These are phyloP conservation scores for Sporothrix euskadiensis DNA, from an alignment of 2,329 filamentous ascomycete genomes.

Conservation along the genomic window DNA sequence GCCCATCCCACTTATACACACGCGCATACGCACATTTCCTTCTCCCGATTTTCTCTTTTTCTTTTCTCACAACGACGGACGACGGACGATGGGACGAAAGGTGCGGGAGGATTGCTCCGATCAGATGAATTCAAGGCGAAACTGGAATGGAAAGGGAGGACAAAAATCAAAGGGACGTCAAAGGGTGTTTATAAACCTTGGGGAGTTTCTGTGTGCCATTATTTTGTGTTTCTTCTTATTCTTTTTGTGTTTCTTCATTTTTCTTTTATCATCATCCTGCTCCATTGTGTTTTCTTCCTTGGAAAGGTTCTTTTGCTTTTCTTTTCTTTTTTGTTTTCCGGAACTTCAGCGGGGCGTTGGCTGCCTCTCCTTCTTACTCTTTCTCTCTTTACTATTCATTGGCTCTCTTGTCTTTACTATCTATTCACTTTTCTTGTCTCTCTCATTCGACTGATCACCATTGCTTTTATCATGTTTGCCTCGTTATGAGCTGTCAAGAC, in stretches of 20 bases:
- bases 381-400: neutral
- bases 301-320: conserved; percentile 8
- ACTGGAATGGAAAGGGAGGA: conserved; percentile 1
- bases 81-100: neutral
- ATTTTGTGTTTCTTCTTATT: neutral
- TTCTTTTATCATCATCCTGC: neutral
- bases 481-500: neutral
- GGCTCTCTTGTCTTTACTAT: neutral
- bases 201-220: neutral
- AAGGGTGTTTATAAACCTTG: neutral
- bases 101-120: neutral
- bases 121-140: neutral
- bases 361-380: conserved; percentile 16
- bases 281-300: neutral
- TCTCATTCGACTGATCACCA: neutral
- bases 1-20: neutral
- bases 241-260: neutral
- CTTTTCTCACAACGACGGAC: neutral
- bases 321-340: conserved; percentile 10
- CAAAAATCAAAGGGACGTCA: neutral
- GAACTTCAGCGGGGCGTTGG: conserved; percentile 21
- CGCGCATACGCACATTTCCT: neutral
- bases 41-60: neutral
- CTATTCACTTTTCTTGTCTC: neutral
- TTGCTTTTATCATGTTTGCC: neutral